Evolutionary conservation across 352 stramenopile genomes (phyloP).

Genomic region (Globisporangium irregulare): DNA sequence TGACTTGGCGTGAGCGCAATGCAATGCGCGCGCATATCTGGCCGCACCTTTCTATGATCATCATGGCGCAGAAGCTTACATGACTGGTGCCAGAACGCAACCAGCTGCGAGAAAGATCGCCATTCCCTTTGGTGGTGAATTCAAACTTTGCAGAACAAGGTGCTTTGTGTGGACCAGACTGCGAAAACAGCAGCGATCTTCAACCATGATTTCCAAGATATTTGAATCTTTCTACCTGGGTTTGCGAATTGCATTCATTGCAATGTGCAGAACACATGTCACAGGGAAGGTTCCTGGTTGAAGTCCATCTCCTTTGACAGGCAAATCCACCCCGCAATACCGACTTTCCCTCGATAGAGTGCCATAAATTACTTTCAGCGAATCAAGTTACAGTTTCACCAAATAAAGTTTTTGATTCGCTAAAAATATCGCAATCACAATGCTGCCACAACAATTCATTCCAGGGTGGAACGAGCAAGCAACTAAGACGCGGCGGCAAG

Average conservation of each 20-base stretch:
- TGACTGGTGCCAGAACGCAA: neutral
- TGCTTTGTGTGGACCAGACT: neutral
- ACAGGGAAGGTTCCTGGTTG: neutral
- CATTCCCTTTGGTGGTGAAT: neutral
- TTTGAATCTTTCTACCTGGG: neutral
- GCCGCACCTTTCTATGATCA: conserved; percentile 1
- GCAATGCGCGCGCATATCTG: neutral
- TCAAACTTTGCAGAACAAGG: conserved; percentile 1
- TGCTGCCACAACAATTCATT: neutral
- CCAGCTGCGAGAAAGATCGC: conserved; percentile 5
- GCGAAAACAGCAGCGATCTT: neutral
- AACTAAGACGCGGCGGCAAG: neutral
- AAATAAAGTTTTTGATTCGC: neutral
- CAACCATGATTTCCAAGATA: neutral
- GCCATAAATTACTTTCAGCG: conserved; percentile 1
- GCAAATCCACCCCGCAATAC: neutral
- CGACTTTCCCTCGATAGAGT: conserved; percentile 5
- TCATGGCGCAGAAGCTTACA: neutral
- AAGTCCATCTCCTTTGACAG: neutral
- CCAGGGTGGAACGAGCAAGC: neutral
- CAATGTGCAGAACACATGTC: conserved; percentile 2
- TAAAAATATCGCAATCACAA: conserved; percentile 12
- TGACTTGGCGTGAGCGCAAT: neutral
- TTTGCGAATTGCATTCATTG: neutral
- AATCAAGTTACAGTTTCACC: neutral